phyloP scores from a whole-genome alignment of 78 protist genomes.

The Goniomonas avonlea region DNA sequence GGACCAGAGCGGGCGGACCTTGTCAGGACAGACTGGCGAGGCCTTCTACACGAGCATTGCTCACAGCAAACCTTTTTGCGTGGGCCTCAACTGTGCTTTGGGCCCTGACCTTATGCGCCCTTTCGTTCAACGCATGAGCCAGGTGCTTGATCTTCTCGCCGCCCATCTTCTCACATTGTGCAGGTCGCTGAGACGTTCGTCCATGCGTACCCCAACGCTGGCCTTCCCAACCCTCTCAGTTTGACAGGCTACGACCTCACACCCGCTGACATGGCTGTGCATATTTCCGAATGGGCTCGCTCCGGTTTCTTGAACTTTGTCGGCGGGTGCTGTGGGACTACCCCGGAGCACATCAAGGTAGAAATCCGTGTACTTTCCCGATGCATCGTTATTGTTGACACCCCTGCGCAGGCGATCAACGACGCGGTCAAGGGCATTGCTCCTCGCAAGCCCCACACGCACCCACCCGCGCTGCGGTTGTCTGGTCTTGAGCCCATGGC shows the following conservation, averaged over 20 bases:
- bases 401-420: neutral
- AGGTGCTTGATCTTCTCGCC: too few relatives aligned
- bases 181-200: too few relatives aligned
- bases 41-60: constrained; percentile 77
- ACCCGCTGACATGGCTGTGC: neutral
- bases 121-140: constrained; percentile 26
- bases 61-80: constrained; percentile 44
- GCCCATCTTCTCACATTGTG: neutral
- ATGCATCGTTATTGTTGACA: constrained; percentile 47
- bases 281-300: constrained; percentile 43
- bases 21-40: constrained; percentile 87
- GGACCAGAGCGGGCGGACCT: constrained; percentile 86
- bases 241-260: neutral
- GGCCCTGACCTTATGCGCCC: constrained; percentile 91
- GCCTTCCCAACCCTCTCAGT: constrained; percentile 87
- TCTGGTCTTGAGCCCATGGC: constrained; percentile 82
- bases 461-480: neutral
- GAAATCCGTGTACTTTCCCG: too few relatives aligned
- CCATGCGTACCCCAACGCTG: constrained; percentile 88
- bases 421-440: too few relatives aligned
- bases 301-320: constrained; percentile 81
- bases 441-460: neutral
- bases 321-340: constrained; percentile 96
- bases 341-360: constrained; percentile 89
- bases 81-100: constrained; percentile 96